phyloP scores from a whole-genome alignment of 805 yeast genomes.

The Saturnispora silvae region DNA sequence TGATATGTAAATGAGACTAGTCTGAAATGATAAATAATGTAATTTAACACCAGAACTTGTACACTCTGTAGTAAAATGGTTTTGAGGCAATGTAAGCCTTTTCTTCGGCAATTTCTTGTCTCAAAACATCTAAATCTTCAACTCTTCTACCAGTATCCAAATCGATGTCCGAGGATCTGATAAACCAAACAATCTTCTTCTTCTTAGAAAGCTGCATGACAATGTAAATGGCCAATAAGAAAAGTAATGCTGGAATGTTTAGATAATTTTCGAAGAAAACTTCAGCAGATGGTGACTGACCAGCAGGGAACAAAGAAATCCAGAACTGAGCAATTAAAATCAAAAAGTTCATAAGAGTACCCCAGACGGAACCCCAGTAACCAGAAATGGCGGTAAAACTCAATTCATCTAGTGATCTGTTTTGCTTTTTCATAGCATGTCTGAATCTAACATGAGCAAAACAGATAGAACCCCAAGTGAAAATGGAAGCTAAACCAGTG shows the following conservation, averaged over 20 bases:
- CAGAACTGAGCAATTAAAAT: constrained; percentile 73
- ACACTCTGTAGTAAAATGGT: constrained; percentile 40
- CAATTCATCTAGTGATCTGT: constrained; percentile 58
- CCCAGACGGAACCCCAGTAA: constrained; percentile 54
- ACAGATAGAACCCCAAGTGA: constrained; percentile 72
- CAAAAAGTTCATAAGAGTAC: constrained; percentile 43
- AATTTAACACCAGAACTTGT: constrained; percentile 45
- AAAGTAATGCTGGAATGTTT: constrained; percentile 52
- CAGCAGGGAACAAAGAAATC: constrained; percentile 67
- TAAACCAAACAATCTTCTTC: constrained; percentile 33
- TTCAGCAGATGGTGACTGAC: constrained; percentile 43
- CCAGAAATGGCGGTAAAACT: constrained; percentile 62
- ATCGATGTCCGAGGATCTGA: constrained; percentile 41
- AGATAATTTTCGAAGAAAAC: constrained; percentile 58
- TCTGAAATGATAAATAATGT: no score
- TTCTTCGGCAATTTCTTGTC: constrained; percentile 50
- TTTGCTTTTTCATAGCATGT: constrained; percentile 52
- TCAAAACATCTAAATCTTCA: constrained; percentile 43
- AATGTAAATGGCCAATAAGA: constrained; percentile 35
- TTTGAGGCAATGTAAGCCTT: constrained; percentile 36
- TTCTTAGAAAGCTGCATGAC: constrained; percentile 33
- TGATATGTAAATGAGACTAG: no score
- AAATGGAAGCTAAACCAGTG: constrained; percentile 66
- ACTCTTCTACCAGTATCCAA: constrained; percentile 56
- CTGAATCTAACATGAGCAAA: constrained; percentile 62